Evolutionary conservation across 78 protist genomes (phyloP).

Genomic region (Monocercomonoides exilis): DNA sequence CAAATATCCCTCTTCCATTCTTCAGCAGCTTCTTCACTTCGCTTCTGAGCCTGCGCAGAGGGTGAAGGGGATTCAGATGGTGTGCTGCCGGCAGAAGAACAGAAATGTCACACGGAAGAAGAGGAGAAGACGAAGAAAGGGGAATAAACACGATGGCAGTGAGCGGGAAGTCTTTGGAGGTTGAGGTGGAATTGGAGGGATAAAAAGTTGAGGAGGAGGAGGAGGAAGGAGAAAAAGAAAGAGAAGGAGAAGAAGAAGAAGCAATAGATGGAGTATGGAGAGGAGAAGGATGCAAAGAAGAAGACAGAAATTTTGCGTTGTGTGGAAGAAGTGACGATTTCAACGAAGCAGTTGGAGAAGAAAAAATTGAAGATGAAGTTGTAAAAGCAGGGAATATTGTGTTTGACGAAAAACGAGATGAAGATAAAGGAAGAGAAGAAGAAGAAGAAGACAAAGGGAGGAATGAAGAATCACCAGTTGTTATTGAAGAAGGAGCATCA

Average conservation of each 20-base stretch:
- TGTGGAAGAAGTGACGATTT: background rate
- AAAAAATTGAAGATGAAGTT: background rate
- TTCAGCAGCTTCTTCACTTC: background rate
- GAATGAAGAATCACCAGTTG: background rate
- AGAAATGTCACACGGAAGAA: background rate
- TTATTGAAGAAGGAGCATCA: background rate
- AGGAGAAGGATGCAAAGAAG: background rate
- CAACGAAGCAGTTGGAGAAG: background rate
- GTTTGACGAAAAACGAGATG: background rate
- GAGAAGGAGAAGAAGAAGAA: background rate
- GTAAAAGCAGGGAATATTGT: background rate
- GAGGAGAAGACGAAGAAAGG: no score
- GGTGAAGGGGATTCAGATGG: background rate
- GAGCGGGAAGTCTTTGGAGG: no score
- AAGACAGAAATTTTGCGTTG: background rate
- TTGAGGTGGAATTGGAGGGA: no score
- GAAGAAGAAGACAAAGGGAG: background rate
- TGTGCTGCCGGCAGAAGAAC: background rate
- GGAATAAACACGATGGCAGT: no score
- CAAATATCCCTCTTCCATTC: background rate
- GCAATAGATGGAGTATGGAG: background rate
- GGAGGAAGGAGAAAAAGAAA: background rate
- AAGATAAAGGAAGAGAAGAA: no score
- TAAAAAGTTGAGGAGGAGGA: no score
- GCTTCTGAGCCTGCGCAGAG: background rate